Conservation (phyloP, 2,329 filamentous ascomycete species). For the Botrytis byssoidea region DNA sequence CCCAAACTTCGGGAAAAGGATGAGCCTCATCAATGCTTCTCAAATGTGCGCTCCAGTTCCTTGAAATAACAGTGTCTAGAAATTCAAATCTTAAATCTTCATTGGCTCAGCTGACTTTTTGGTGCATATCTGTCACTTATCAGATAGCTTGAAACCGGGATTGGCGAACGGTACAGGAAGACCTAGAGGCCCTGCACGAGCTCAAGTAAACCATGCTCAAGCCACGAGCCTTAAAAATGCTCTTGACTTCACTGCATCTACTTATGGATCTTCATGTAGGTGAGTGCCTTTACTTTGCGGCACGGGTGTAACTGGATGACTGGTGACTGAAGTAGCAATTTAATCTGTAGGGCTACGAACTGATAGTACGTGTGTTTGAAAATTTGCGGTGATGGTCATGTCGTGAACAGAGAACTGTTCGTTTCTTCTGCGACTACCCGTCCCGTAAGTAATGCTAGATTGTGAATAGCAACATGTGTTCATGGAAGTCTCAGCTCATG, state of each 20-base stretch:
- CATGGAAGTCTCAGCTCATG: not conserved
- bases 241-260: not conserved
- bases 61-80: not conserved
- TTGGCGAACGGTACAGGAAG: not conserved
- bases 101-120: not conserved
- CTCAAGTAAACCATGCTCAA: not conserved
- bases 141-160: not conserved
- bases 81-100: not conserved
- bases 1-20: not conserved
- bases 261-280: too few species aligned
- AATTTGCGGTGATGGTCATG: not conserved
- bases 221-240: not conserved
- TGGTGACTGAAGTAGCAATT: too few species aligned
- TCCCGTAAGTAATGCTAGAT: too few species aligned
- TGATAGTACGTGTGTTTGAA: not conserved
- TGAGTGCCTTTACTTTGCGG: not conserved
- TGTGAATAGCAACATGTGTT: not conserved
- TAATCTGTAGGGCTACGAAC: not conserved
- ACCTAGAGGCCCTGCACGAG: not conserved
- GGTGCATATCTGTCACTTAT: not conserved
- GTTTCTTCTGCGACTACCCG: not conserved
- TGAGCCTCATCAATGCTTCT: not conserved
- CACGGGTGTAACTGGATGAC: not conserved
- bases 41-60: not conserved
- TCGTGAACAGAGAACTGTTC: not conserved